These are phyloP conservation scores for Phytopythium cucurbitacearum DNA, from an alignment of 352 stramenopile genomes.

Conservation along the genomic window DNA sequence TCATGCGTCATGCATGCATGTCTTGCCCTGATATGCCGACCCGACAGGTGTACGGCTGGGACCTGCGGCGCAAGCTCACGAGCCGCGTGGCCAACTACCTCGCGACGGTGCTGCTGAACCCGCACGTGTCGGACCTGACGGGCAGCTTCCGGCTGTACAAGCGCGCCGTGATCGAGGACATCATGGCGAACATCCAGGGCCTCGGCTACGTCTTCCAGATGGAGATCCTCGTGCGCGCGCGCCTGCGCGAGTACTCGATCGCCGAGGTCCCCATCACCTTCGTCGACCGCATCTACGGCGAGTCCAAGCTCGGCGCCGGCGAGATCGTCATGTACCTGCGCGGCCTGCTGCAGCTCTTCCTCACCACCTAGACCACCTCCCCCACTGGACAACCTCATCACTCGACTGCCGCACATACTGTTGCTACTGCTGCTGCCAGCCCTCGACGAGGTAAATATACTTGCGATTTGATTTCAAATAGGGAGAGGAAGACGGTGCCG, in stretches of 20 bases:
- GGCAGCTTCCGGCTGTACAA: constrained; percentile 98
- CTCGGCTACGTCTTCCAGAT: constrained; percentile 99
- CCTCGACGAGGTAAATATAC: too few relatives aligned
- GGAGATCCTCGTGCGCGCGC: constrained; percentile 97
- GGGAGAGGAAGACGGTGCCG: too few relatives aligned
- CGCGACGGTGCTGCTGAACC: constrained; percentile 94
- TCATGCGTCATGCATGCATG: too few relatives aligned
- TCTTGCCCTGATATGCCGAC: neutral
- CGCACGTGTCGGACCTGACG: constrained; percentile 94
- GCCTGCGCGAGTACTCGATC: constrained; percentile 89
- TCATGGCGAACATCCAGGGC: constrained; percentile 88
- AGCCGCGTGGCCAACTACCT: constrained; percentile 97
- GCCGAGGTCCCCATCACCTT: constrained; percentile 97
- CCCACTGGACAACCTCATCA: too few relatives aligned
- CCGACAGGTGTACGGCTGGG: constrained; percentile 93
- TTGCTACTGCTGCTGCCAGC: too few relatives aligned
- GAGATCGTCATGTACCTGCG: constrained; percentile 98
- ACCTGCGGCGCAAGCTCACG: constrained; percentile 95
- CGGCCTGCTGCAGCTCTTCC: constrained; percentile 93
- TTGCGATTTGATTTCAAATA: too few relatives aligned
- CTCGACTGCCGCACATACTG: too few relatives aligned
- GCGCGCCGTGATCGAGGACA: constrained; percentile 91
- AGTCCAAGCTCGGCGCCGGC: constrained; percentile 96
- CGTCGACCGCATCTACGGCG: constrained; percentile 98
- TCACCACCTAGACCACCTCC: constrained; percentile 76